Percentiles rank a stretch among this genome's conserved stretches.
These are phyloP conservation scores for Brassica balearica DNA, from an alignment of 441 rosid genomes.

Conservation along the genomic window DNA sequence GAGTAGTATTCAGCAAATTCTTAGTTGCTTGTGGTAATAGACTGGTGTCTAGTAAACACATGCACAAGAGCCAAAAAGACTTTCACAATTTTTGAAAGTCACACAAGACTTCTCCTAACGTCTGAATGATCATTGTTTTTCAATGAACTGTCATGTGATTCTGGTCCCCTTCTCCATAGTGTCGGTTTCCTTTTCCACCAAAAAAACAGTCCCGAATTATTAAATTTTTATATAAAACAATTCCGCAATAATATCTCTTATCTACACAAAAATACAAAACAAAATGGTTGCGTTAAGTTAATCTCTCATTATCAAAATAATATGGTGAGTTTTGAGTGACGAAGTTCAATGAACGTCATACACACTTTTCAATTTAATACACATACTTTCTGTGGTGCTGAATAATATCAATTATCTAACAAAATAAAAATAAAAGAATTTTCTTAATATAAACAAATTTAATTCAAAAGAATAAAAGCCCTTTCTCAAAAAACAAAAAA, in stretches of 20 bases:
- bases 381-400: not conserved
- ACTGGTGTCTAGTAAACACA: not conserved
- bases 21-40: not conserved
- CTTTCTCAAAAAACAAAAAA: too few relatives aligned
- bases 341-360: not conserved
- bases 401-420: not conserved
- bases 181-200: too few relatives aligned
- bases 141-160: conserved; percentile 34
- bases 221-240: too few relatives aligned
- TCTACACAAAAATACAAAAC: not conserved
- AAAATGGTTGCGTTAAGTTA: not conserved
- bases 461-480: too few relatives aligned
- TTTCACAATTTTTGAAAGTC: not conserved
- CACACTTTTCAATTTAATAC: not conserved
- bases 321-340: not conserved
- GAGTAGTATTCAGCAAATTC: not conserved
- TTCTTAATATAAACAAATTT: not conserved
- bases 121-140: conserved; percentile 13
- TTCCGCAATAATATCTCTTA: not conserved
- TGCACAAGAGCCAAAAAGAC: not conserved
- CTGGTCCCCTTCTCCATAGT: conserved; percentile 8
- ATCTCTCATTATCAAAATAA: not conserved
- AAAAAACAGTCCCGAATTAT: not conserved
- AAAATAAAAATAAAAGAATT: not conserved
- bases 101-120: conserved; percentile 4